Base-by-base conservation (phyloP, 805 yeast species). In the Ogataea nakhonphanomensis region DNA sequence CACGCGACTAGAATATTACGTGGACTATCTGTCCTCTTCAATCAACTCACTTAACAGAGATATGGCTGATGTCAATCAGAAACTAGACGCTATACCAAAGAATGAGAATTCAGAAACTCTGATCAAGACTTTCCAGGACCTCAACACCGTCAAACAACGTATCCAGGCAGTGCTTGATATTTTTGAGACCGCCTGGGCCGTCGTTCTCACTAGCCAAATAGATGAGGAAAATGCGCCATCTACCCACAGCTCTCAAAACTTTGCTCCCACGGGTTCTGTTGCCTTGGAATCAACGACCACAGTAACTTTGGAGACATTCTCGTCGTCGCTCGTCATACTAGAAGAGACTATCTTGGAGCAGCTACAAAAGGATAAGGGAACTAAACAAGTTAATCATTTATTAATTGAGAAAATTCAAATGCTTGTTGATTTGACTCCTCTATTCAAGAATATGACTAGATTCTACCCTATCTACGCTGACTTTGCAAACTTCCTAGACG, bases 1-100 rank as follows among this genome's bases (percentile, higher is more conserved):
- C 1, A 74, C 84, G 8, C 68, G 86, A 44, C 61, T 84, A 33
- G 84, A 81, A 48, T 82, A 82, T 57, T 82, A 81, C 54, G 62
- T 79, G 30, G 83, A 79, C 31, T 74, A 81, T 1, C 59, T 83
- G 33, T 70, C 75, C 11, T 74, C 78, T 37, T 73, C 87, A 0
- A 74, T 81, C 17, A 67, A 73, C 30, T 68, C 84, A 2, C 56
- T 83, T 28, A 73, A 76, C 33, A 66, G 69, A 5, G 81, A 79
- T 41, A 53, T 79, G 14, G 43, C 45, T 0, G 55, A 55, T 4
- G 60, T 69, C 20, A 59, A 59, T 21, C 17, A 25, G 15, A 51
- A 64, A 41, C 35, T 68, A 20, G 35, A 43, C 12, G 31, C 29
- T 0, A n/a, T 54, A 2, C 29, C 17, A 15, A 27, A 41, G 7